Base-by-base conservation (phyloP, 2,329 filamentous ascomycete genomes). In the Fusarium anthophilum region DNA sequence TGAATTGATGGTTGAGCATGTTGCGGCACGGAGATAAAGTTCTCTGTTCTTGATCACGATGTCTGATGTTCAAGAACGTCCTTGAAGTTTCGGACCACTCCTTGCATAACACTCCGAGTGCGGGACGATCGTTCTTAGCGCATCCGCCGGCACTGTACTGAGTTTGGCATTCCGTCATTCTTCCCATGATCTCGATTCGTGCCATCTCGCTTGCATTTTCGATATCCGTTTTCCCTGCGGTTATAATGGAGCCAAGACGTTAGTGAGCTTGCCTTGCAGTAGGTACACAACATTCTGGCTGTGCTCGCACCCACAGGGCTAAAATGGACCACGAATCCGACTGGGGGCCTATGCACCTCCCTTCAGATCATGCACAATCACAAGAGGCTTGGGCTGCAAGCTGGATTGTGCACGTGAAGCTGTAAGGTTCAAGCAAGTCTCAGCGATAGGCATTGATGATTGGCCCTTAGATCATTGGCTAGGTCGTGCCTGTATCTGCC, bases 21-120 rank as follows among this genome's bases (percentile, higher is more conserved):
- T 68, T 94, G 91, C 6, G 93, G 94, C n/a, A 98, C 94, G 4
- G 93, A 97, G 63, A 99, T 94, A 79, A 99, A 99, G 80, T 98
- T 98, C 83, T 98, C 96, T 32, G 96, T 98, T 75, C 96, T 88
- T 54, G 94, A 95, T 68, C 95, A 89, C 64, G 94, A 97, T 8
- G 96, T 95, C 83, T 98, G 72, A 99, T 98, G 82, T 98, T 98
- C 96, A 15, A 99, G 87, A 11, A 98, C 96, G 78, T 98, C 96
- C 83, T 98, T 98, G 88, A 99, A 98, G 82, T 98, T 37, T 90
- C 86, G 73, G 92, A 91, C 96, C 95, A 98, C 70, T 91, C 89
- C 39, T 91, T 89, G 81, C 96, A 99, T 8, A 92, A 84, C 0
- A 83, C 84, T 70, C 92, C 88, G 76, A 98, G 86, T 0, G 93